phyloP scores from a whole-genome alignment of 2,329 filamentous ascomycete genomes.

The Lecanicillium sp. region DNA sequence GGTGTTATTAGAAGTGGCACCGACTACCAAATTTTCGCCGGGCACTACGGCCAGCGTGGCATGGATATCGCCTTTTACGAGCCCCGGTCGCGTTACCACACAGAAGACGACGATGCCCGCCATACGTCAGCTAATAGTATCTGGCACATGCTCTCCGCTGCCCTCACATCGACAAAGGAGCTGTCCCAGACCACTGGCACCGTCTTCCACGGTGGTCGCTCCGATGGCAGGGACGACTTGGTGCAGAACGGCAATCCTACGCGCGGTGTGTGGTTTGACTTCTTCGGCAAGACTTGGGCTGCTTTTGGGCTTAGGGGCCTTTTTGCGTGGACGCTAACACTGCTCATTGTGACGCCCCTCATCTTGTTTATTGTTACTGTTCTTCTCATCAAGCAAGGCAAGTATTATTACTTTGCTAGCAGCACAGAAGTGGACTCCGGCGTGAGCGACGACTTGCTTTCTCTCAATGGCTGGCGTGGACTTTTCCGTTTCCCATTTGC shows the following conservation, averaged over 20 bases:
- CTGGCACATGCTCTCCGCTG: slow-evolving; percentile 93
- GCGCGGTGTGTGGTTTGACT: slow-evolving; percentile 85
- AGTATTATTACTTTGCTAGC: slow-evolving; percentile 81
- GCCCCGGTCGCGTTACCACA: slow-evolving; percentile 84
- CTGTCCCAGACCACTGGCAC: slow-evolving; percentile 64
- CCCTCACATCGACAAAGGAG: slow-evolving; percentile 65
- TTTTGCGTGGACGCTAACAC: slow-evolving; percentile 79
- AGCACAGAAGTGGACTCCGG: slow-evolving; percentile 47
- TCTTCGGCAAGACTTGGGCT: slow-evolving; percentile 75
- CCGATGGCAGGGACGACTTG: slow-evolving; percentile 51
- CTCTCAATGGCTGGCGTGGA: slow-evolving; percentile 70
- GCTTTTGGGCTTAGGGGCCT: slow-evolving; percentile 75
- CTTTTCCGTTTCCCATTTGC: slow-evolving; percentile 80
- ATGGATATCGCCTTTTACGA: slow-evolving; percentile 89
- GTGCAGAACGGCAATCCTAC: slow-evolving; percentile 61
- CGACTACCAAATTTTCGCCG: slow-evolving; percentile 80
- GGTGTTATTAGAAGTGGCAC: slow-evolving; percentile 79
- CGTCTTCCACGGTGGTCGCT: slow-evolving; percentile 56
- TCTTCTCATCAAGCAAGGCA: slow-evolving; percentile 64
- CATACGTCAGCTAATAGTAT: slow-evolving; percentile 67
- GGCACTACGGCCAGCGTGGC: slow-evolving; percentile 72
- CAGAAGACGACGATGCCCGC: slow-evolving; percentile 75
- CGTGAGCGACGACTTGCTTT: slow-evolving; percentile 55
- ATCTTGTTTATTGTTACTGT: slow-evolving; percentile 64
- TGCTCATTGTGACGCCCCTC: slow-evolving; percentile 75